Evolutionary conservation across 495 filamentous ascomycete species (phyloP), one percentile per base, ranked within the genome.

Genomic region (Cetradonia linearis): DNA sequence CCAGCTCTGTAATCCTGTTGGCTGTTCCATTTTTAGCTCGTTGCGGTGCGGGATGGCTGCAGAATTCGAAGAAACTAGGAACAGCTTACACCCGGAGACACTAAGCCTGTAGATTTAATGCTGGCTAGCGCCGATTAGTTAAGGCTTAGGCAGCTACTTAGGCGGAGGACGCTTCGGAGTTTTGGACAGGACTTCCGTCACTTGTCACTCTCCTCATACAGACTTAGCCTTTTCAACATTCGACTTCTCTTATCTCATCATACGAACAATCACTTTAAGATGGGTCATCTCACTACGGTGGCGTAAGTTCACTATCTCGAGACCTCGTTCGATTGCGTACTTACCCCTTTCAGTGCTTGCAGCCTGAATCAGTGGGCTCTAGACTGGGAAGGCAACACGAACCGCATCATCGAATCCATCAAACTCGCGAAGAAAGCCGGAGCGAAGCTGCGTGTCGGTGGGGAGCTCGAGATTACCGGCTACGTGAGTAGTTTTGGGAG

Each of bases 361-460:
- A 46, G 42, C 20, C 71, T 77, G 31, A 76, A 73, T 53, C 73
- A 76, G 59, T 88, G 85, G 86, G 81, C 81, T 48, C 78, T 92
- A 1, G 89, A 93, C 65, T 88, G 85, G 69, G 83, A 86, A 64
- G 91, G 90, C 25, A 95, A 95, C 66, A 70, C 75, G 1, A 72
- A 80, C 34, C 78, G 91, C 8, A 94, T 94, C 62, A 85, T 89
- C 57, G 78, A 91, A 70, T 83, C 80, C 64, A 87, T 95, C 56
- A 77, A 74, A 13, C 67, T 31, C 60, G 87, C 91, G 28, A 95
- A 92, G 69, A 77, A 70, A 11, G 77, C 76, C 2, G 83, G 86
- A 13, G 87, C 87, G 14, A 79, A 77, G n/a, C 72, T 96, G 16
- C 77, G 89, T 30, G 81, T 91, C 31, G 88, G 89, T 10, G 89